Percentiles rank a stretch among this genome's conserved stretches.
Conservation (phyloP, 768 basidiomycete species). For the Boletus coccyginus region DNA sequence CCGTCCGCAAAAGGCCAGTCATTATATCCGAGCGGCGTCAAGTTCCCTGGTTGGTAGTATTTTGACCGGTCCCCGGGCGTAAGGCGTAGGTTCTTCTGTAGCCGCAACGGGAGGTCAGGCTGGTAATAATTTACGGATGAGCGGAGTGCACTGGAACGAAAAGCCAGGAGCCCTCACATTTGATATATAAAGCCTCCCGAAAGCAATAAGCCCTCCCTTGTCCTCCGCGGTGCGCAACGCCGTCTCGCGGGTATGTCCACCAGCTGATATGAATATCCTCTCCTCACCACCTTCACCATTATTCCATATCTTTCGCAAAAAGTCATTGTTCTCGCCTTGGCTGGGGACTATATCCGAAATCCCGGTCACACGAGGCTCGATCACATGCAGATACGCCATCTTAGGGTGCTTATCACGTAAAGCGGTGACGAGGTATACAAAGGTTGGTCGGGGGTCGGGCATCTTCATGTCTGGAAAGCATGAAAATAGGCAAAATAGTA, state of each 20-base stretch:
- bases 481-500: too few relatives aligned
- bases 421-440: constrained; percentile 44
- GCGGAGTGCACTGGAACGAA: not conserved
- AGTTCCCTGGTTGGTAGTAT: constrained; percentile 26
- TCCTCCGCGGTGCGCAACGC: constrained; percentile 39
- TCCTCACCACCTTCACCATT: constrained; percentile 9
- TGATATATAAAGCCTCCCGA: constrained; percentile 36
- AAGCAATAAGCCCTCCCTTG: constrained; percentile 24
- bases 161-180: constrained; percentile 31
- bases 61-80: constrained; percentile 15
- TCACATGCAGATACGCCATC: constrained; percentile 52
- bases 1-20: constrained; percentile 29
- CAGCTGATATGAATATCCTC: constrained; percentile 39
- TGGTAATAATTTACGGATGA: not conserved
- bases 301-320: constrained; percentile 45
- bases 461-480: constrained; percentile 43
- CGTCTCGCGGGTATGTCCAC: constrained; percentile 41
- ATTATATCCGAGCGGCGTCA: constrained; percentile 27
- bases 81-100: constrained; percentile 22
- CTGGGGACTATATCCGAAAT: not conserved
- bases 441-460: constrained; percentile 54
- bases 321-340: constrained; percentile 37
- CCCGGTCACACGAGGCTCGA: constrained; percentile 38
- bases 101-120: constrained; percentile 34
- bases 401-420: constrained; percentile 32